Base-by-base conservation (phyloP, 1,284 basidiomycete species). In the Apiotrichum domesticum region DNA sequence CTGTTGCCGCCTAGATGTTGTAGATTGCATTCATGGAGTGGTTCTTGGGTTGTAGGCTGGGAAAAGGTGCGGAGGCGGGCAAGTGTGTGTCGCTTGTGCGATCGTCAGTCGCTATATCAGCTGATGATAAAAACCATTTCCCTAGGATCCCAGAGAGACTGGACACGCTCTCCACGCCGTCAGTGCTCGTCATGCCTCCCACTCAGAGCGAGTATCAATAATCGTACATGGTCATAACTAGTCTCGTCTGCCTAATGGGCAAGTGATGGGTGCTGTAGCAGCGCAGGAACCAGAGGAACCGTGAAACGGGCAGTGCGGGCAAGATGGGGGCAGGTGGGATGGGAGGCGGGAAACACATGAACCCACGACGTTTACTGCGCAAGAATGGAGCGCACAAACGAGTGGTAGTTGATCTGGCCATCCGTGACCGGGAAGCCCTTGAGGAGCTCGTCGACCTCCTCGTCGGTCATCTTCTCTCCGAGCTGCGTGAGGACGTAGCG, bases 321-420 rank as follows among this genome's bases (percentile, higher is more conserved):
- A 42, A 7, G 7, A 13, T 39, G 37, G 37, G 37, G 13, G 37
- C 8, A 7, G 37, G 13, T 39, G 13, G 37, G 13, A 39, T 7
- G 37, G 8, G 37, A 13, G 13, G 37, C 37, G 37, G 8, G 37
- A 13, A 39, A 13, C 37, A 39, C 7, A 39, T 7, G 8, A 13
- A 13, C 13, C 7, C 37, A 39, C n/a, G 41, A 8, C 41, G 41
- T 15, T 49, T 74, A 90, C 80, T 90, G 88, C 71, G 85, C 87
- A 53, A 95, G 84, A 68, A 95, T 93, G 45, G 90, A 90, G 73
- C 90, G 85, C 45, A 95, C 91, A 70, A 95, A 95, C 21, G 90
- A 91, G 76, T 95, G 92, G 77, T 98, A 98, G 80, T 98, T 95
- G 72, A 98, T 87, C 72, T 94, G 96, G 34, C 94, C 95, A 73